Conservation (phyloP, 2,329 filamentous ascomycete genomes). For the Fusarium torulosum region DNA sequence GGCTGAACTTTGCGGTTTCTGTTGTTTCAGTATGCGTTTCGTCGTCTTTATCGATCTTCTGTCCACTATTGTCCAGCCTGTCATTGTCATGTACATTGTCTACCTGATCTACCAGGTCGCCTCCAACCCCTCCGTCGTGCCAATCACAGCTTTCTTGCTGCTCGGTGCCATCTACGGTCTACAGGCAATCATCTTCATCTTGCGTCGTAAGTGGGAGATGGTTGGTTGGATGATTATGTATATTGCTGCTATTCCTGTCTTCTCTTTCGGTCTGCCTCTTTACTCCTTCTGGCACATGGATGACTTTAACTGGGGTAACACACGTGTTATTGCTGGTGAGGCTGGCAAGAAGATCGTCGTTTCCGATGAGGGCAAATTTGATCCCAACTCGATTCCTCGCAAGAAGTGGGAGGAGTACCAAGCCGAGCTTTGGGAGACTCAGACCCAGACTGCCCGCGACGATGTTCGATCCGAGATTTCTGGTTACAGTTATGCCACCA, state of each 20-base stretch:
- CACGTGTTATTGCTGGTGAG: slow-evolving; percentile 95
- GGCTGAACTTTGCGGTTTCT: slow-evolving; percentile 97
- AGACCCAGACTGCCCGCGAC: slow-evolving; percentile 85
- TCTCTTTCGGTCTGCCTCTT: slow-evolving; percentile 88
- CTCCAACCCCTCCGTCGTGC: slow-evolving; percentile 73
- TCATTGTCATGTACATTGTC: slow-evolving; percentile 87
- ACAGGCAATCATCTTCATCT: slow-evolving; percentile 95
- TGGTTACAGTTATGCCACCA: slow-evolving; percentile 95
- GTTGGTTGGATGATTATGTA: slow-evolving; percentile 99
- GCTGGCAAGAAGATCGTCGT: slow-evolving; percentile 92
- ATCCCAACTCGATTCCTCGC: slow-evolving; percentile 89
- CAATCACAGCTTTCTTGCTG: slow-evolving; percentile 88
- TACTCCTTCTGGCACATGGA: slow-evolving; percentile 99
- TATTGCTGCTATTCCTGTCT: slow-evolving; percentile 89
- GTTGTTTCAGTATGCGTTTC: slow-evolving; percentile 99
- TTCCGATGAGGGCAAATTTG: slow-evolving; percentile 97
- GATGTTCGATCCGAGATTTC: slow-evolving; percentile 89
- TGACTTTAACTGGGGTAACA: slow-evolving; percentile 99
- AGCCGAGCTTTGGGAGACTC: slow-evolving; percentile 95
- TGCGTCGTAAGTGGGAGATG: slow-evolving; percentile 99
- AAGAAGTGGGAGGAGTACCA: slow-evolving; percentile 99
- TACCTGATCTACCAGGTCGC: slow-evolving; percentile 86
- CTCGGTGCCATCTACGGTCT: slow-evolving; percentile 97
- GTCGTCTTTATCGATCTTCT: slow-evolving; percentile 94
- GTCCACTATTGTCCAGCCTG: slow-evolving; percentile 91